Conservation (phyloP, 352 stramenopile genomes). For the Globisporangium alternatum region DNA sequence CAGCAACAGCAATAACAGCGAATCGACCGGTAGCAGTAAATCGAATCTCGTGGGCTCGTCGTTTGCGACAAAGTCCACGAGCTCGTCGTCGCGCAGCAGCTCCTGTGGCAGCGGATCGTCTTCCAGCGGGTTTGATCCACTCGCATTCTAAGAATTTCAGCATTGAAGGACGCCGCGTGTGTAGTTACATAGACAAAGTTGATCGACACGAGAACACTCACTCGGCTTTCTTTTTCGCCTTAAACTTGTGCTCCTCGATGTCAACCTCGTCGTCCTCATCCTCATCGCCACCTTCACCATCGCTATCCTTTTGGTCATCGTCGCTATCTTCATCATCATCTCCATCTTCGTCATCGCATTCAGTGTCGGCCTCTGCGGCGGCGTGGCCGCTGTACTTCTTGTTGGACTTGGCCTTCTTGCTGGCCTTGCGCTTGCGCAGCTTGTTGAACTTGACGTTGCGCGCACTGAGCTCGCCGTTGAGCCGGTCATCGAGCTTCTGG, state of each 20-base stretch:
- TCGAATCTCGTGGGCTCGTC: slow-evolving; percentile 14
- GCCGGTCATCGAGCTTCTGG: slow-evolving; percentile 71
- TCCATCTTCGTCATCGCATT: slow-evolving; percentile 1
- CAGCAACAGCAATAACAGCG: slow-evolving; percentile 13
- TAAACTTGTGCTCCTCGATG: slow-evolving; percentile 30
- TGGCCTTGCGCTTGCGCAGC: slow-evolving; percentile 67
- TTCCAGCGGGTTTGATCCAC: slow-evolving; percentile 5
- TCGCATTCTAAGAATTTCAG: slow-evolving; percentile 17
- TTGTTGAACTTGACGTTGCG: slow-evolving; percentile 64
- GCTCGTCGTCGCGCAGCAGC: no score
- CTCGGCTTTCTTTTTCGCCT: slow-evolving; percentile 22
- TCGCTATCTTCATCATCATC: slow-evolving; percentile 15
- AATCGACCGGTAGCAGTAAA: slow-evolving; percentile 9
- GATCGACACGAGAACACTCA: no score
- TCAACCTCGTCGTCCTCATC: slow-evolving; percentile 9
- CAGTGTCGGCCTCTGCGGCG: background rate
- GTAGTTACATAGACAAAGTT: no score
- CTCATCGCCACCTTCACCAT: slow-evolving; percentile 22
- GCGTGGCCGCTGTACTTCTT: slow-evolving; percentile 43
- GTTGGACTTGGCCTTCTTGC: slow-evolving; percentile 46
- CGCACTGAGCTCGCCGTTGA: slow-evolving; percentile 62
- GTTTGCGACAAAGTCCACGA: background rate
- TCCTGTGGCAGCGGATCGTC: slow-evolving; percentile 2
- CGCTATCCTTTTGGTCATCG: slow-evolving; percentile 10
- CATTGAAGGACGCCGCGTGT: background rate